Evolutionary conservation across 352 stramenopile species (phyloP).

Genomic region (Albugo laibachii): DNA sequence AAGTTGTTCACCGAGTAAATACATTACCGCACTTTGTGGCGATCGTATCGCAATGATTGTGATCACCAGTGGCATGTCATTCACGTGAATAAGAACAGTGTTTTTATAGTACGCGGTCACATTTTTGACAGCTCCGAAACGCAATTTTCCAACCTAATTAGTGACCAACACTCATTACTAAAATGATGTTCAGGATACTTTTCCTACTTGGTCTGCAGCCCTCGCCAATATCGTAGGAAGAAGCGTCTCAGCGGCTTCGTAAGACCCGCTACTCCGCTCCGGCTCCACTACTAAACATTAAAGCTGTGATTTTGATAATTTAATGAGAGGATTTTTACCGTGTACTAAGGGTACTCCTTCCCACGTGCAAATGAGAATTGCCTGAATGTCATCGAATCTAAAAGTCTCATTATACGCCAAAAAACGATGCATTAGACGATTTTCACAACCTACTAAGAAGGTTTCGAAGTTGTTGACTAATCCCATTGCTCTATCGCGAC

Average conservation of each 20-base stretch:
- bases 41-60: constrained; percentile 50
- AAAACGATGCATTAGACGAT: too few relatives aligned
- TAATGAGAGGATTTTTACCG: constrained; percentile 11
- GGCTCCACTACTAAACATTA: constrained; percentile 11
- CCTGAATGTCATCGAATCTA: constrained; percentile 55
- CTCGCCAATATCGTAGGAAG: constrained; percentile 58
- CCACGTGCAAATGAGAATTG: constrained; percentile 59
- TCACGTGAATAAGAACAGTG: constrained; percentile 58
- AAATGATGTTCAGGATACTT: neutral
- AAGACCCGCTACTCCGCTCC: constrained; percentile 15
- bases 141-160: constrained; percentile 49
- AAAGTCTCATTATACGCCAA: too few relatives aligned
- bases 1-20: constrained; percentile 32
- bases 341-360: constrained; percentile 57
- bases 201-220: constrained; percentile 43
- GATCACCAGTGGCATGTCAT: constrained; percentile 52
- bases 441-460: too few relatives aligned
- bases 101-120: constrained; percentile 56
- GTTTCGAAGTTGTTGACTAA: too few relatives aligned
- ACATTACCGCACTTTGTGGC: constrained; percentile 31
- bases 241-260: constrained; percentile 61
- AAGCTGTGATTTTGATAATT: neutral
- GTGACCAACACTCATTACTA: neutral
- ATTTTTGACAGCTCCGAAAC: constrained; percentile 47
- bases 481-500: too few relatives aligned